A percentile compares a stretch with the other conserved stretches of the same genome.
These are phyloP conservation scores for Hondaea fermentalgiana DNA, from an alignment of 108 stramenopile species.

Conservation along the genomic window DNA sequence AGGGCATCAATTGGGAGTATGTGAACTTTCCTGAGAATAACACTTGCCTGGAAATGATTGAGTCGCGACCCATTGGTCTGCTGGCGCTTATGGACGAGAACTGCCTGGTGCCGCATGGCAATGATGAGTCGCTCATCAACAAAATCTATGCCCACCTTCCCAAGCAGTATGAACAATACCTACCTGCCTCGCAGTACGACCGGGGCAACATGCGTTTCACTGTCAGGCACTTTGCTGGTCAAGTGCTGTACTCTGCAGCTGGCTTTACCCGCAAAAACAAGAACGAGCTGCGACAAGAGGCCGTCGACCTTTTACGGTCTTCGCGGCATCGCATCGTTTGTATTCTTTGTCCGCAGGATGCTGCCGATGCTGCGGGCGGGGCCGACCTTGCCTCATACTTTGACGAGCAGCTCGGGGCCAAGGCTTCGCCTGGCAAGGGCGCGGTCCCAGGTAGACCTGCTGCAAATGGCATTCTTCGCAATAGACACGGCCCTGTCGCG, in stretches of 20 bases:
- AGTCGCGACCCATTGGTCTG: constrained; percentile 34
- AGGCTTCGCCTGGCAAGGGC: no score
- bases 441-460: no score
- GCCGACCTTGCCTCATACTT: neutral
- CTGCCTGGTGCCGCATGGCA: neutral
- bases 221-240: neutral
- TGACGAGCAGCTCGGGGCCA: neutral
- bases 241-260: neutral
- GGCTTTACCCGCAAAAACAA: constrained; percentile 1
- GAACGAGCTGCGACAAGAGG: constrained; percentile 11
- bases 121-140: neutral
- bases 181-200: neutral
- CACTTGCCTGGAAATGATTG: constrained; percentile 42
- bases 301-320: neutral
- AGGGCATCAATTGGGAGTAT: constrained; percentile 43
- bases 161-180: neutral
- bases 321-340: neutral
- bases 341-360: neutral
- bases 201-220: neutral
- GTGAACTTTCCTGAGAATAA: constrained; percentile 50
- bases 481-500: neutral
- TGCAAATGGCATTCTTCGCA: no score
- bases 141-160: neutral
- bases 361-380: neutral
- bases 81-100: constrained; percentile 43